Evolutionary conservation across 1,139 yeast species (phyloP).

Genomic region (Hansenula lynferdii): DNA sequence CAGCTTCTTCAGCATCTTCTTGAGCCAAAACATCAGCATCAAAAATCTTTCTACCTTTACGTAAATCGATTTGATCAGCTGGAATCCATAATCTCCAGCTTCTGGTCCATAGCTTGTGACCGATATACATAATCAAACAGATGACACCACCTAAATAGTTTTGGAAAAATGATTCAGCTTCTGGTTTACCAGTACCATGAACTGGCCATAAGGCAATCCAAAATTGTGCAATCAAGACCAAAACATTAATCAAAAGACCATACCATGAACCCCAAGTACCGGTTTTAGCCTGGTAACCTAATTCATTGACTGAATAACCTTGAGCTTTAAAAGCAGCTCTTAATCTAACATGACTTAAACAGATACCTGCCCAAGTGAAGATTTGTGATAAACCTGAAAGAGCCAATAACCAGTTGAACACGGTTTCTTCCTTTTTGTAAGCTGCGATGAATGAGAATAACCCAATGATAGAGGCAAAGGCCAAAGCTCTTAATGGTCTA

Average conservation of each 20-base stretch:
- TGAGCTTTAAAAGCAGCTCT: slow-evolving; percentile 66
- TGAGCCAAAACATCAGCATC: slow-evolving; percentile 47
- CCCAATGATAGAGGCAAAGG: slow-evolving; percentile 44
- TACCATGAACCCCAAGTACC: slow-evolving; percentile 68
- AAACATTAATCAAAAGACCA: slow-evolving; percentile 55
- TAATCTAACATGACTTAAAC: slow-evolving; percentile 72
- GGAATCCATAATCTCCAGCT: slow-evolving; percentile 39
- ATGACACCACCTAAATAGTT: slow-evolving; percentile 52
- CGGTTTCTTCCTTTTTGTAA: slow-evolving; percentile 53
- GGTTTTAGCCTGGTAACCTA: slow-evolving; percentile 63
- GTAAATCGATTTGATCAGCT: slow-evolving; percentile 45
- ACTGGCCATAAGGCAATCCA: slow-evolving; percentile 76
- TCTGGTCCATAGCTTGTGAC: slow-evolving; percentile 45
- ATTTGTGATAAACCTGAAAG: slow-evolving; percentile 80
- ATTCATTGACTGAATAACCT: slow-evolving; percentile 60
- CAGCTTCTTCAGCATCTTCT: slow-evolving; percentile 47
- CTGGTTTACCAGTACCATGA: slow-evolving; percentile 39
- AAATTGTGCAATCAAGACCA: slow-evolving; percentile 74
- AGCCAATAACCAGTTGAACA: slow-evolving; percentile 79
- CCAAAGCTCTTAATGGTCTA: slow-evolving; percentile 52
- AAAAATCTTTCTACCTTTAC: slow-evolving; percentile 49
- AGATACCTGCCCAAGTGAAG: slow-evolving; percentile 82
- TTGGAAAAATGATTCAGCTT: slow-evolving; percentile 48
- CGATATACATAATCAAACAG: slow-evolving; percentile 42
- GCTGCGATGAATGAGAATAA: slow-evolving; percentile 47